phyloP scores from a whole-genome alignment of 495 filamentous ascomycete genomes.

The Cercophora scortea region DNA sequence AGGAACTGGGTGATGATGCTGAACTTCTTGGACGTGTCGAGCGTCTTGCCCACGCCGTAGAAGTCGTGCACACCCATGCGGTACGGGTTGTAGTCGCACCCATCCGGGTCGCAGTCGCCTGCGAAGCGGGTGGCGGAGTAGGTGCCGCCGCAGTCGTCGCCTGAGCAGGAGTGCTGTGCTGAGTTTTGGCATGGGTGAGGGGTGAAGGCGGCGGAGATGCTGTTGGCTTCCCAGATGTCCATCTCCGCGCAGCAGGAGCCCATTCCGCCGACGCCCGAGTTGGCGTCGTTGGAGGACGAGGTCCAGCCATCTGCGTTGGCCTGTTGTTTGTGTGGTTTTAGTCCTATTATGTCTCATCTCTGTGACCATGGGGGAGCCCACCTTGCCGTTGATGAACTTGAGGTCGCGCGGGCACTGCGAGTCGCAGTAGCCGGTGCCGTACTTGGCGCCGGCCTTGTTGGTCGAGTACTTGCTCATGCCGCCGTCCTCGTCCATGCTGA shows the following conservation, averaged over 20 bases:
- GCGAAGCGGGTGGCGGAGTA: conserved; percentile 32
- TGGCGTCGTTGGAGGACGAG: conserved; percentile 35
- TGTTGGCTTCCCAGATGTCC: conserved; percentile 57
- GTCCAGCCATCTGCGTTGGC: conserved; percentile 36
- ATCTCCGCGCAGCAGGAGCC: conserved; percentile 51
- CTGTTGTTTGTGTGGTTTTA: too few relatives aligned
- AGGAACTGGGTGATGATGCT: conserved; percentile 60
- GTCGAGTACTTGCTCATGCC: conserved; percentile 41
- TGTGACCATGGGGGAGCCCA: conserved; percentile 15
- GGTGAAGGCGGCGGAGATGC: conserved; percentile 44
- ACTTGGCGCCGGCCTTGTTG: conserved; percentile 52
- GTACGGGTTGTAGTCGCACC: conserved; percentile 59
- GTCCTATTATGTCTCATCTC: too few relatives aligned
- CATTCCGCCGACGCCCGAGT: conserved; percentile 22
- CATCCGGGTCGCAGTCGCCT: conserved; percentile 53
- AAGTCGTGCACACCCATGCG: conserved; percentile 44
- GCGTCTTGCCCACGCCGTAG: conserved; percentile 28
- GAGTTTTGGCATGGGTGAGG: conserved; percentile 47
- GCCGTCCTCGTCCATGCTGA: conserved; percentile 49
- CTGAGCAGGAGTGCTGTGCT: conserved; percentile 37
- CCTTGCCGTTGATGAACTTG: conserved; percentile 50
- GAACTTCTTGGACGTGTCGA: conserved; percentile 25
- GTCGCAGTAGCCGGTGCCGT: conserved; percentile 63
- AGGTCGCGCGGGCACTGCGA: conserved; percentile 48
- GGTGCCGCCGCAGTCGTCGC: conserved; percentile 40